phyloP scores from a whole-genome alignment of 1,139 yeast genomes.

The Suhomyces kunorum region DNA sequence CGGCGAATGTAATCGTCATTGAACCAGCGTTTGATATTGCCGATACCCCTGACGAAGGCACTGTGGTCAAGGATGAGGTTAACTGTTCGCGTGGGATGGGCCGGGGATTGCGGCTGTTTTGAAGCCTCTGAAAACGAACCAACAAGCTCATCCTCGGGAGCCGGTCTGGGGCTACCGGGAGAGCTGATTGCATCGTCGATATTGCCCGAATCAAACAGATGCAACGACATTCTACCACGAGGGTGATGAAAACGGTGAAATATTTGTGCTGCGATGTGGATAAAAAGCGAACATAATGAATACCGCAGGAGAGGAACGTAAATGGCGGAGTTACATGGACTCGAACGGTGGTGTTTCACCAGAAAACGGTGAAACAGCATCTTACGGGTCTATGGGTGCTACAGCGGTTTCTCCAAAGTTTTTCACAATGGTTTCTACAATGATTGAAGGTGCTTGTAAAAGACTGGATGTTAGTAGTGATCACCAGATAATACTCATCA shows the following conservation, averaged over 20 bases:
- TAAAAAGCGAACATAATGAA: neutral
- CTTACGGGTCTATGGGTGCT: neutral
- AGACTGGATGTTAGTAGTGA: conserved; percentile 5
- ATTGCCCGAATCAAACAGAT: conserved; percentile 12
- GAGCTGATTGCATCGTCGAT: conserved; percentile 3
- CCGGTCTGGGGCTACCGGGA: neutral
- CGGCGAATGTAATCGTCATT: conserved; percentile 37
- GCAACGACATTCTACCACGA: conserved; percentile 8
- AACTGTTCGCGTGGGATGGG: conserved; percentile 16
- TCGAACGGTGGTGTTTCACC: no score
- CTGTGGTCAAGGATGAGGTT: conserved; percentile 58
- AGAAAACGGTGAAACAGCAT: no score
- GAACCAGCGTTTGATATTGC: conserved; percentile 60
- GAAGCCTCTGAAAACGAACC: no score
- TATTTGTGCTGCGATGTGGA: neutral
- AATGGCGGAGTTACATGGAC: no score
- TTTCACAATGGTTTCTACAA: no score
- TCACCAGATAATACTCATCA: conserved; percentile 28
- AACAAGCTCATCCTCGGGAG: neutral
- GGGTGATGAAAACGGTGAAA: neutral
- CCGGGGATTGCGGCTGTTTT: neutral
- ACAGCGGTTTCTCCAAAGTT: neutral
- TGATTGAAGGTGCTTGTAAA: no score
- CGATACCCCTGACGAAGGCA: conserved; percentile 60
- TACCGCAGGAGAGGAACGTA: neutral